Conservation (phyloP, 2,329 filamentous ascomycete species). For the Hypomyces rosellus region DNA sequence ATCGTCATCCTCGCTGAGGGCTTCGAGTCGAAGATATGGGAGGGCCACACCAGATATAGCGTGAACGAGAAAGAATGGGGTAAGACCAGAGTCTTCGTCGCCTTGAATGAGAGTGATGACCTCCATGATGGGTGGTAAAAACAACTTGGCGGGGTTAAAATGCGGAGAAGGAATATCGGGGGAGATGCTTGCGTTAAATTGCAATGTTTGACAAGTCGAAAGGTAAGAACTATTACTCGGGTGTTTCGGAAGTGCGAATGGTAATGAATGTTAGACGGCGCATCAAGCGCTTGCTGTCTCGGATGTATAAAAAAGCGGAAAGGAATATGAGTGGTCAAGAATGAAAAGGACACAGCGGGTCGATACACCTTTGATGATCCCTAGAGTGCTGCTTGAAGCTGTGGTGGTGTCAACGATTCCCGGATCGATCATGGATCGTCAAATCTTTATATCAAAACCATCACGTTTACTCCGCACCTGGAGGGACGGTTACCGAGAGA, state of each 20-base stretch:
- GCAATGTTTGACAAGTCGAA: too few relatives aligned
- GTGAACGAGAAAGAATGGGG: constrained; percentile 18
- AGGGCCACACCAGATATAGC: constrained; percentile 19
- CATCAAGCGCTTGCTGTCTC: neutral
- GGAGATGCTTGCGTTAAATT: neutral
- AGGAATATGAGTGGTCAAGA: too few relatives aligned
- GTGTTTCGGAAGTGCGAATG: neutral
- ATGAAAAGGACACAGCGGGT: neutral
- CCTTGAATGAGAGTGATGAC: constrained; percentile 18
- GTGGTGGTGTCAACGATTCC: neutral
- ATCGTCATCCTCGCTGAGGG: constrained; percentile 14
- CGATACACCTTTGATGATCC: neutral
- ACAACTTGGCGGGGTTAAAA: neutral
- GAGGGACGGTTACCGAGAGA: neutral
- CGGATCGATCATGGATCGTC: neutral
- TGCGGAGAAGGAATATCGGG: neutral
- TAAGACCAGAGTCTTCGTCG: constrained; percentile 14
- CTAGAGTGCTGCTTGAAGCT: neutral
- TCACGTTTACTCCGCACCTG: neutral
- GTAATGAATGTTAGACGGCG: neutral
- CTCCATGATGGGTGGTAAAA: constrained; percentile 13
- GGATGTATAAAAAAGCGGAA: too few relatives aligned
- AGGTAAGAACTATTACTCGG: neutral
- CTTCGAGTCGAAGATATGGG: constrained; percentile 16
- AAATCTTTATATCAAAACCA: neutral